Conservation (phyloP, 2,329 filamentous ascomycete genomes). For the Lachnellula willkommii region DNA sequence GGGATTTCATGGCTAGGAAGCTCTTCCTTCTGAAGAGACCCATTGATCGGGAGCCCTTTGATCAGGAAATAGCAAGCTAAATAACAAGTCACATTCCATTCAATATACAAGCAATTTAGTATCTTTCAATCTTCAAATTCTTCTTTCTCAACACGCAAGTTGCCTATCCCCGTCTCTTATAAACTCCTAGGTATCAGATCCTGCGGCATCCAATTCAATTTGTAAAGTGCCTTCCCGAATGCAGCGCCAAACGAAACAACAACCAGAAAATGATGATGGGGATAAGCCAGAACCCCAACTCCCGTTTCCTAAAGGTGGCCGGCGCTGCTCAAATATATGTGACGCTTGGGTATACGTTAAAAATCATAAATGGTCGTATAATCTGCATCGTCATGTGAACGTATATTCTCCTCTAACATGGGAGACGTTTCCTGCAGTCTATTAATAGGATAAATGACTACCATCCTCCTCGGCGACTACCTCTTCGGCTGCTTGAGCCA, state of each 20-base stretch:
- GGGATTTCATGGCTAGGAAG: neutral
- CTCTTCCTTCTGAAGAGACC: too few relatives aligned
- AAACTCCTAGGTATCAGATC: conserved; percentile 29
- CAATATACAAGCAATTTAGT: neutral
- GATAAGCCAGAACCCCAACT: conserved; percentile 7
- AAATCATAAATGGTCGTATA: conserved; percentile 22
- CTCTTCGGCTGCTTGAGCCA: conserved; percentile 26
- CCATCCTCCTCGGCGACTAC: conserved; percentile 27
- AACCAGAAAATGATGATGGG: conserved; percentile 3
- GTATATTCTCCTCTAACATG: conserved; percentile 8
- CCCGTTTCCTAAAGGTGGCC: conserved; percentile 10
- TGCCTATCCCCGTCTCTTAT: conserved; percentile 15
- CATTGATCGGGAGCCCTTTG: too few relatives aligned
- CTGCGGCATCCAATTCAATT: conserved; percentile 24
- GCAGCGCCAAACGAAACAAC: conserved; percentile 2
- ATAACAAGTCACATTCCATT: neutral
- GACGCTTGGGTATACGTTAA: conserved; percentile 14
- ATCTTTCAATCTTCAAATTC: neutral
- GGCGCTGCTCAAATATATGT: conserved; percentile 14
- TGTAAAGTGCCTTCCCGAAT: conserved; percentile 13
- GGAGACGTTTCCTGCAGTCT: neutral
- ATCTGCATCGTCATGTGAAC: conserved; percentile 21
- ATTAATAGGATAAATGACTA: conserved; percentile 1
- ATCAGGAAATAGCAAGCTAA: neutral
- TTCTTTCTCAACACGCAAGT: neutral